These are phyloP conservation scores for Skeletonema menzelii DNA, from an alignment of 108 stramenopile genomes.

Conservation along the genomic window DNA sequence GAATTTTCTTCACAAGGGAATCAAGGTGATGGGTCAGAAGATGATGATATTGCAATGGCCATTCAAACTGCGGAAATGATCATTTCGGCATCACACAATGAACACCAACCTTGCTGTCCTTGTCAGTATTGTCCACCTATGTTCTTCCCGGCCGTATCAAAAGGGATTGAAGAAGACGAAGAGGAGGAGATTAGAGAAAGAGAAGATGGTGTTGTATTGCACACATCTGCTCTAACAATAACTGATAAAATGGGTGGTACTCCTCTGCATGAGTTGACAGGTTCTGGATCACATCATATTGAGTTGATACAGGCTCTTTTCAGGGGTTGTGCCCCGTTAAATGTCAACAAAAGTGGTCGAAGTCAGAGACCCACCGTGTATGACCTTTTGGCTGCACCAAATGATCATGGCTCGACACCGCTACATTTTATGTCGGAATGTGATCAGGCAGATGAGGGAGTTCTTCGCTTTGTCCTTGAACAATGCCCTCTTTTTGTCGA, in stretches of 20 bases:
- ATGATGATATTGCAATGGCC: slow-evolving; percentile 1
- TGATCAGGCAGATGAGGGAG: slow-evolving; percentile 3
- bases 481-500: neutral
- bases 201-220: neutral
- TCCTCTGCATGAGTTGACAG: slow-evolving; percentile 26
- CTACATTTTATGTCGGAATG: slow-evolving; percentile 13
- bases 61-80: slow-evolving; percentile 23
- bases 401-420: slow-evolving; percentile 29
- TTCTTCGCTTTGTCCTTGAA: slow-evolving; percentile 9
- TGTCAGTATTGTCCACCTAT: slow-evolving; percentile 22
- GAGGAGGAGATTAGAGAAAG: too few relatives aligned
- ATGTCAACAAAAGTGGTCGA: neutral
- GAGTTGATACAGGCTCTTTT: slow-evolving; percentile 20
- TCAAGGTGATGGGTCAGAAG: neutral
- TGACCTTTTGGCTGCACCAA: slow-evolving; percentile 20
- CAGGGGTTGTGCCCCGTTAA: slow-evolving; percentile 3
- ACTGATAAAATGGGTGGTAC: slow-evolving; percentile 32
- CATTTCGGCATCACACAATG: slow-evolving; percentile 23
- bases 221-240: slow-evolving; percentile 35
- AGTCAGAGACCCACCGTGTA: slow-evolving; percentile 9
- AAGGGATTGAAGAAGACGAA: neutral
- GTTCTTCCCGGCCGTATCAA: neutral
- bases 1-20: neutral
- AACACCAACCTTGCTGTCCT: slow-evolving; percentile 1
- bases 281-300: slow-evolving; percentile 27